Evolutionary conservation across 441 rosid genomes (phyloP).

Genomic region (Arabidopsis hybrid): DNA sequence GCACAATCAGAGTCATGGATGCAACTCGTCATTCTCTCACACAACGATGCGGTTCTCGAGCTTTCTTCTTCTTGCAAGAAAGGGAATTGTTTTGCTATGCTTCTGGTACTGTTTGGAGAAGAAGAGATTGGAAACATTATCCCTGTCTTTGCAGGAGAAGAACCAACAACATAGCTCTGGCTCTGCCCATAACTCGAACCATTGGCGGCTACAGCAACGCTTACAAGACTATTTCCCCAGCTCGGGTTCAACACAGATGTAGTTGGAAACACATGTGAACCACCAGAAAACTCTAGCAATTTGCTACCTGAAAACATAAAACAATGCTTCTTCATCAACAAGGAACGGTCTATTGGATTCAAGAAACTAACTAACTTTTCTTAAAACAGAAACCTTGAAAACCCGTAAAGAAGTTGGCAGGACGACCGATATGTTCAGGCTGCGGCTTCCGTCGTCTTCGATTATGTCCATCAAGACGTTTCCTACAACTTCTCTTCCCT

Average conservation of each 20-base stretch:
- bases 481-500: constrained; percentile 95
- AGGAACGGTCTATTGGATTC: neutral
- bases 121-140: constrained; percentile 55
- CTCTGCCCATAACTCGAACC: constrained; percentile 48
- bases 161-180: constrained; percentile 41
- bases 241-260: constrained; percentile 49
- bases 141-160: constrained; percentile 36
- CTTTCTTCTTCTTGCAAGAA: constrained; percentile 57
- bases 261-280: constrained; percentile 63
- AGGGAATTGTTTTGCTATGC: constrained; percentile 53
- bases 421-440: constrained; percentile 54
- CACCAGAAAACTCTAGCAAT: constrained; percentile 55
- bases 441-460: constrained; percentile 86
- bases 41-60: constrained; percentile 43
- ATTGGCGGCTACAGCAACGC: constrained; percentile 43
- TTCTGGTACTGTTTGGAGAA: constrained; percentile 42
- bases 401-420: constrained; percentile 52
- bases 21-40: constrained; percentile 61
- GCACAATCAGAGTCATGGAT: constrained; percentile 72
- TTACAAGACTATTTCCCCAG: constrained; percentile 53
- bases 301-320: constrained; percentile 54
- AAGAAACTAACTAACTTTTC: constrained; percentile 10
- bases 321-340: neutral
- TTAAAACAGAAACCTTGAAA: constrained; percentile 33
- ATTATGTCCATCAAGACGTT: constrained; percentile 91